phyloP scores from a whole-genome alignment of 257 asterid genomes.

The Solanum sejunctum region DNA sequence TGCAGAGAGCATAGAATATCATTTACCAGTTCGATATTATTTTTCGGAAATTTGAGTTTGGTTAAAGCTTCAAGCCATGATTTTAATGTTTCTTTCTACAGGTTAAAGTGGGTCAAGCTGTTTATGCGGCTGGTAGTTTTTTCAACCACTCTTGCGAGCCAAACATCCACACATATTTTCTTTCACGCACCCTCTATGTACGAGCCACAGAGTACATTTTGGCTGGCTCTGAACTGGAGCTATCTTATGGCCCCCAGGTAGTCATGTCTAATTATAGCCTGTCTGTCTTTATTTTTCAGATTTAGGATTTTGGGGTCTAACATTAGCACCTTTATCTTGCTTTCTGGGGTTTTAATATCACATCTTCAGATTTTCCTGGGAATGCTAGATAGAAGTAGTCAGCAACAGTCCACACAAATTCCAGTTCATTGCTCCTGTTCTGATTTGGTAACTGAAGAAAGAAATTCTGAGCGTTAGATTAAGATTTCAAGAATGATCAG shows the following conservation, averaged over 20 bases:
- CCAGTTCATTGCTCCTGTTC: not conserved
- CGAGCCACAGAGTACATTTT: conserved; percentile 59
- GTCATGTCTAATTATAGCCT: not conserved
- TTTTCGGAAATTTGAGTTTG: conserved; percentile 3
- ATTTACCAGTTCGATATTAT: not conserved
- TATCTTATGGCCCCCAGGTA: conserved; percentile 85
- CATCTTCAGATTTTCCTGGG: not conserved
- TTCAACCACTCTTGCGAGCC: conserved; percentile 96
- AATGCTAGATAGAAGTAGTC: not conserved
- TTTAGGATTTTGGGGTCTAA: not conserved
- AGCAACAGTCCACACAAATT: not conserved
- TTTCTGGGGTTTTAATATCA: not conserved
- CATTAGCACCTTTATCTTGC: not conserved
- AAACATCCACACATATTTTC: conserved; percentile 67
- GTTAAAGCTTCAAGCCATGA: not conserved
- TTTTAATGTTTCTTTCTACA: conserved; percentile 14
- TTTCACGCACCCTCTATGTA: conserved; percentile 69
- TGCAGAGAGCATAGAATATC: not conserved
- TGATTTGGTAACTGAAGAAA: not conserved
- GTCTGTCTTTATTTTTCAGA: not conserved
- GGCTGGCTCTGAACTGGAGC: conserved; percentile 62
- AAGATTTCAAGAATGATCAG: not conserved
- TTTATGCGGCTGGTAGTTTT: conserved; percentile 66
- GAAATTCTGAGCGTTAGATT: not conserved
- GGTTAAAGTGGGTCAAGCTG: conserved; percentile 93